Evolutionary conservation across 257 asterid genomes (phyloP).

Genomic region (Linderniella brevidens): DNA sequence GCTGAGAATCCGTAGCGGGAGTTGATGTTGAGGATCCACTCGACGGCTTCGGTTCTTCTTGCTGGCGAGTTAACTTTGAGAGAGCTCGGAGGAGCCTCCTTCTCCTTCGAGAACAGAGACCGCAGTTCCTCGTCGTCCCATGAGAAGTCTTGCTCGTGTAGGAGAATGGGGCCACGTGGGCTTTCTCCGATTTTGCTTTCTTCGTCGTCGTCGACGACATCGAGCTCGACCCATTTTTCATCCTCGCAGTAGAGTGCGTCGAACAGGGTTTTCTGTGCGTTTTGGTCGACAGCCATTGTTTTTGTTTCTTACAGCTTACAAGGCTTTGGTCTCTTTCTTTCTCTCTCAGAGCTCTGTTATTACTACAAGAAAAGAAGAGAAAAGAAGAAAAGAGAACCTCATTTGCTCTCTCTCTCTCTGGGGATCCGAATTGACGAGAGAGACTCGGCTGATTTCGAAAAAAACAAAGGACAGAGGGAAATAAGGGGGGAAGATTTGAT

Average conservation of each 20-base stretch:
- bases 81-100: slow-evolving; percentile 15
- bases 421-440: slow-evolving; percentile 18
- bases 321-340: not conserved
- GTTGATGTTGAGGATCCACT: slow-evolving; percentile 52
- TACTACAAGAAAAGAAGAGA: slow-evolving; percentile 9
- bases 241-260: slow-evolving; percentile 43
- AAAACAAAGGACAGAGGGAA: slow-evolving; percentile 17
- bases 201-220: too few species aligned
- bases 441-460: not conserved
- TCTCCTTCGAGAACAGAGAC: slow-evolving; percentile 54
- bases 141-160: slow-evolving; percentile 42
- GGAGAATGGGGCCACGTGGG: slow-evolving; percentile 12
- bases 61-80: slow-evolving; percentile 4
- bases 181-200: slow-evolving; percentile 5
- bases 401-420: slow-evolving; percentile 15
- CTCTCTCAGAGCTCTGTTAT: slow-evolving; percentile 22
- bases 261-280: slow-evolving; percentile 18
- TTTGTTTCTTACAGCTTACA: too few species aligned
- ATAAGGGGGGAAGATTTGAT: slow-evolving; percentile 37
- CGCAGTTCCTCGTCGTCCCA: slow-evolving; percentile 67
- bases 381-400: slow-evolving; percentile 20
- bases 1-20: slow-evolving; percentile 47
- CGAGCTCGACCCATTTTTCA: slow-evolving; percentile 30
- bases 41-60: slow-evolving; percentile 45
- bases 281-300: slow-evolving; percentile 31